These are phyloP conservation scores for Candolleomyces aberdarensis DNA, from an alignment of 768 basidiomycete genomes.

Conservation along the genomic window DNA sequence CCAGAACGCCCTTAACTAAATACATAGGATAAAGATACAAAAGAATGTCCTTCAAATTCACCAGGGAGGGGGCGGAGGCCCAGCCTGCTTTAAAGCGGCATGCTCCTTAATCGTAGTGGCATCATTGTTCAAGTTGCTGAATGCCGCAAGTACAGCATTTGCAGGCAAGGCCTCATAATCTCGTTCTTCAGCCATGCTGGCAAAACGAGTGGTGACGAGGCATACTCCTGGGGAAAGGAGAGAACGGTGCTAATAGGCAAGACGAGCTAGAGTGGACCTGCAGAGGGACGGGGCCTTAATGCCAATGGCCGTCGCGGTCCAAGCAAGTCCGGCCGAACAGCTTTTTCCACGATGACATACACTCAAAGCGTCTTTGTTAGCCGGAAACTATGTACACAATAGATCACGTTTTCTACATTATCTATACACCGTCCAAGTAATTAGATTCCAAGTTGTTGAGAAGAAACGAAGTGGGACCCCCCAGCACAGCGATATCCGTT, in stretches of 20 bases:
- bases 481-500: conserved; percentile 11
- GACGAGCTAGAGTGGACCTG: neutral
- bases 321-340: neutral
- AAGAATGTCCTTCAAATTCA: too few relatives aligned
- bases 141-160: conserved; percentile 74
- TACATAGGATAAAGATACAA: too few relatives aligned
- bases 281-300: neutral
- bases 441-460: conserved; percentile 7
- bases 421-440: neutral
- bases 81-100: too few relatives aligned
- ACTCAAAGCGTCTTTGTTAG: neutral
- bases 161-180: conserved; percentile 39
- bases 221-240: neutral
- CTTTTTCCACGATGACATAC: neutral
- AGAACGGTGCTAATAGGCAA: neutral
- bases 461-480: conserved; percentile 7
- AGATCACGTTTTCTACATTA: neutral
- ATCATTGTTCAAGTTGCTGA: neutral
- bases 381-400: neutral
- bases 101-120: too few relatives aligned
- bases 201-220: neutral
- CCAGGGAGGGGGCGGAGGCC: too few relatives aligned
- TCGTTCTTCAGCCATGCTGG: conserved; percentile 15
- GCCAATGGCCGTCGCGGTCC: neutral
- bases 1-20: too few relatives aligned